phyloP scores from a whole-genome alignment of 2,329 filamentous ascomycete species.

The Venturia effusa region DNA sequence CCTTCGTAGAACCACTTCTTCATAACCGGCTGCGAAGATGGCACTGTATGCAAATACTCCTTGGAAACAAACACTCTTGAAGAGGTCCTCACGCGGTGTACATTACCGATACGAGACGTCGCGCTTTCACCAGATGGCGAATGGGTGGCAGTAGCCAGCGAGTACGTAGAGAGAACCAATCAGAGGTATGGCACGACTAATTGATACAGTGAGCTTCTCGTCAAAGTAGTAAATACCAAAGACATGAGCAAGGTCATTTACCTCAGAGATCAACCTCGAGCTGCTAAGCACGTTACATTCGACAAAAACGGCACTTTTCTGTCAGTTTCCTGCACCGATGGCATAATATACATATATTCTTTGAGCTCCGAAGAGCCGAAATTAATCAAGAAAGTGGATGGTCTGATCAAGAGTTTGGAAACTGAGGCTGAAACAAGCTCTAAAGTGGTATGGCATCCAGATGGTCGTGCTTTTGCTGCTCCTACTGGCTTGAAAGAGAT shows the following conservation, averaged over 20 bases:
- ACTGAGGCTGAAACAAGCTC: constrained; percentile 66
- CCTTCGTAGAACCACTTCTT: constrained; percentile 60
- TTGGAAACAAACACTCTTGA: constrained; percentile 64
- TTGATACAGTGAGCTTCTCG: constrained; percentile 57
- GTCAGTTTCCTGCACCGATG: constrained; percentile 78
- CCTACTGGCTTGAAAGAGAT: constrained; percentile 59
- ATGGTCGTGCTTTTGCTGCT: constrained; percentile 81
- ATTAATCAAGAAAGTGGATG: constrained; percentile 73
- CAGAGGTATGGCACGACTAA: background rate
- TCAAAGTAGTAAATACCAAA: constrained; percentile 75
- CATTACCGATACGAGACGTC: constrained; percentile 79
- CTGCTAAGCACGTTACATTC: constrained; percentile 87
- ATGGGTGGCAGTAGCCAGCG: constrained; percentile 94
- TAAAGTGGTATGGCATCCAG: constrained; percentile 79
- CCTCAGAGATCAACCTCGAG: constrained; percentile 71
- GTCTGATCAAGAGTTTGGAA: constrained; percentile 70
- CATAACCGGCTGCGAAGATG: constrained; percentile 83
- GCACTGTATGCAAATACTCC: constrained; percentile 91
- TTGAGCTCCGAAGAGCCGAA: constrained; percentile 67
- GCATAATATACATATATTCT: constrained; percentile 82
- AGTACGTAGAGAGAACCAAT: constrained; percentile 38
- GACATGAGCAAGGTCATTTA: constrained; percentile 69
- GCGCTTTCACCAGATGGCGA: constrained; percentile 68
- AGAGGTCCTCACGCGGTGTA: constrained; percentile 68
- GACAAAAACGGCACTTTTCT: constrained; percentile 68